Base-by-base conservation (phyloP, 2,329 filamentous ascomycete genomes). In the Sphaerulina vaccinii region DNA sequence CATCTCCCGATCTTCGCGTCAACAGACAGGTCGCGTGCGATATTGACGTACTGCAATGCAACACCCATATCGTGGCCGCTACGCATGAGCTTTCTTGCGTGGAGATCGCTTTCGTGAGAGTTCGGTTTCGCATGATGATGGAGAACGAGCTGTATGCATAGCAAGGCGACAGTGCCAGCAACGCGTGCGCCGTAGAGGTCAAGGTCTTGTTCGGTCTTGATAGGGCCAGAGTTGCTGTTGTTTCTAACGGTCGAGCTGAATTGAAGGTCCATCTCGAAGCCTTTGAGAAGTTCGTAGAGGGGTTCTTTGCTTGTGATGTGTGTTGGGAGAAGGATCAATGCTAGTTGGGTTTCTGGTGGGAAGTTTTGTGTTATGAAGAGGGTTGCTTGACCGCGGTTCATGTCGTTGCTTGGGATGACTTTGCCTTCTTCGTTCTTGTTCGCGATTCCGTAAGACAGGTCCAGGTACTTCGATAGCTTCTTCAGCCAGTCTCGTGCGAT, bases 1-100 rank as follows among this genome's bases (percentile, higher is more conserved):
- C 88, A 85, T 5, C 87, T 79, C 1, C 76, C 76, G 29, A 87
- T 81, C 11, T 72, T 70, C 0, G 86, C 84, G 60, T 90, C 87
- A 2, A 82, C 81, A 3, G 72, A 68, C n/a, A 90, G 83, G 62
- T 90, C 87, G 18, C 87, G 82, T 2, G 85, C 83, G 55, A 90
- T 88, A 62, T 90, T 90, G 61, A 88, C 81, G 60, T 86, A 88
- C 62, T 90, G 86, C n/a, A 90, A 71, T 1, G 86, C 86, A 27
- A 86, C 78, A 0, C 87, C 87, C 86, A 89, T 89, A 22, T 76
- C 73, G 16, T 76, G 74, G 1, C 84, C 84, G 0, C 83, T 79
- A 13, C 71, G 63, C 11, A 84, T 71, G 5, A 87, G 73, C 2
- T 70, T 63, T 11, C 72, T 64, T 36, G 74, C 69, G 37, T 67